Evolutionary conservation across 208 protist genomes (phyloP), one percentile per base, ranked within the genome.

Genomic region (Entamoeba invadens): DNA sequence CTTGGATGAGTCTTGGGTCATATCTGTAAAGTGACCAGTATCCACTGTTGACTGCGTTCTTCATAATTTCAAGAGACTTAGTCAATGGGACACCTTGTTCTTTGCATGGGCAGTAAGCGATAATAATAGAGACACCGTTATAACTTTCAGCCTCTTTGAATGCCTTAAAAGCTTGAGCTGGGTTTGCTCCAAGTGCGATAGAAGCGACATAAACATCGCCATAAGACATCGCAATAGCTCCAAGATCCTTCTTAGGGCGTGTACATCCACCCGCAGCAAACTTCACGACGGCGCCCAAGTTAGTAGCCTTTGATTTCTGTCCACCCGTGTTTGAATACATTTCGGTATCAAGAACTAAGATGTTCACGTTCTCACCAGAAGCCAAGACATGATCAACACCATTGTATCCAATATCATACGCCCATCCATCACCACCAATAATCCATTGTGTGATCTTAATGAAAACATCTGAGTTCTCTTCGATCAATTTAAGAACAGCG

Each of bases 21-120:
- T 72, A 94, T 31, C 94, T 44, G n/a, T 93, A 94, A 16, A 94
- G 31, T 44, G 94, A 72, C 92, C 93, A 94, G 47, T 95, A 93
- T 57, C 95, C 95, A 31, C 45, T 91, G 1, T 96, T 45, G 45
- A 96, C 93, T 21, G 94, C 95, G 2, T 94, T n/a, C 45, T 95
- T 95, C 3, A 45, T 42, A 46, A 94, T 44, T 38, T 45, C n/a
- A 2, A 94, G 45, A 44, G 42, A 6, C 25, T 45, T 12, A 5
- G 3, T 4, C 6, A 95, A 31, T 18, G 91, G 42, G 44, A 96
- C 91, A 31, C 95, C 93, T 45, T 95, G 94, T 12, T 93, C 95
- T 91, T 96, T 95, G 94, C 96, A 96, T 38, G 96, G 96, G 14
- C 92, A 95, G 94, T 96, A 96, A 57, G 46, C 42, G 35, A 96